phyloP scores from a whole-genome alignment of 208 protist genomes.

The Acanthamoeba quina region DNA sequence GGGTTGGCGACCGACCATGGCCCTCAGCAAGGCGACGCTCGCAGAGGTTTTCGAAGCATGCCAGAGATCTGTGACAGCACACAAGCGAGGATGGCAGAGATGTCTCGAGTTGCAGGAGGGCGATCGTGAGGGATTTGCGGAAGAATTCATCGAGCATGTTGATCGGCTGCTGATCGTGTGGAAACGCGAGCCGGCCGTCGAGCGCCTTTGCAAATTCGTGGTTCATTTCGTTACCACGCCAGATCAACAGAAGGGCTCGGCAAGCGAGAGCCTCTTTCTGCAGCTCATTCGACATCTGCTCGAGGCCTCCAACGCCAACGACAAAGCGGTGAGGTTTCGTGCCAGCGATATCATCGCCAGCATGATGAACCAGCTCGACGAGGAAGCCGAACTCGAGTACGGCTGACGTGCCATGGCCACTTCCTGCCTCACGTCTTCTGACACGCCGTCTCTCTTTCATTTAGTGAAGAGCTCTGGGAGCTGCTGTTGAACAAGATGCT shows the following conservation, averaged over 20 bases:
- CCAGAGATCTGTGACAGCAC: constrained; percentile 10
- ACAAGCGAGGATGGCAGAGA: constrained; percentile 25
- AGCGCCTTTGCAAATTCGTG: constrained; percentile 49
- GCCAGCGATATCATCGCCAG: background rate
- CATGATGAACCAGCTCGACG: constrained; percentile 56
- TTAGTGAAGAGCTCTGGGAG: constrained; percentile 47
- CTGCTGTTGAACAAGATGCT: constrained; percentile 14
- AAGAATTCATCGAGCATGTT: background rate
- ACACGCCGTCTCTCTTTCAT: background rate
- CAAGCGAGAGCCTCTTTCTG: constrained; percentile 10
- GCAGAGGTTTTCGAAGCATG: constrained; percentile 13
- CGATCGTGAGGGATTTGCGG: background rate
- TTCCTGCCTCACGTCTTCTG: background rate
- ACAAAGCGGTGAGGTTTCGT: constrained; percentile 64
- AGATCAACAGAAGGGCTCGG: background rate
- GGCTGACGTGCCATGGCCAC: background rate
- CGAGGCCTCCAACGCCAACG: background rate
- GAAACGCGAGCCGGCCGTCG: constrained; percentile 52
- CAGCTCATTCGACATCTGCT: background rate
- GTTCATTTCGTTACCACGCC: background rate
- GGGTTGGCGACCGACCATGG: background rate
- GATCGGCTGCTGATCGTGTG: constrained; percentile 9
- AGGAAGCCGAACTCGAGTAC: constrained; percentile 68
- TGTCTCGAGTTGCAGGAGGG: background rate
- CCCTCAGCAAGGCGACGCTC: background rate